Base-by-base conservation (phyloP, 2,329 filamentous ascomycete genomes). In the Trichophyton equinum region DNA sequence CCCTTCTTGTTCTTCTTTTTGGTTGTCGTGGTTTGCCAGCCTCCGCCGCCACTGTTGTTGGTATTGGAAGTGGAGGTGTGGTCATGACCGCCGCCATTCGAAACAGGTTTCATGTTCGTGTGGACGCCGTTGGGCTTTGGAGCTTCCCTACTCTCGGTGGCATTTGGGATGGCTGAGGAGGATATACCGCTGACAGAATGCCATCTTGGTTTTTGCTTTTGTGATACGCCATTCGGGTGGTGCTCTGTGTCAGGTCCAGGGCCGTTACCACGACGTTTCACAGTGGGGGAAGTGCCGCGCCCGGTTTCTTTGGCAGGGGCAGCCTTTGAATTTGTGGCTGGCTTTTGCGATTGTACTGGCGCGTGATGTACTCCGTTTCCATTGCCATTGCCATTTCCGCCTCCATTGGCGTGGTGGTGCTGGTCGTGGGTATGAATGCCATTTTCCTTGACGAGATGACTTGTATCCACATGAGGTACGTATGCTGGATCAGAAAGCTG, bases 1-100 rank as follows among this genome's bases (percentile, higher is more conserved):
- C 67, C 70, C 63, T 71, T 72, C 62, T 73, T 74, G 60, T 75
- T 69, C 65, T 73, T 77, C 64, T 73, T 76, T 66, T 76, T 77
- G 8, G 20, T 18, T 18, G 73, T 75, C 33, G 65, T 67, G 2
- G 72, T 77, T 65, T 78, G 75, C 76, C 76, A 78, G 59, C 72
- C 71, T 56, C 68, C 63, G 55, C 62, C 65, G 36, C 63, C 40
- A 59, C 67, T 68, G n/a, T 62, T 40, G 40, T 27, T 33, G 30
- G 62, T 49, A 58, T 62, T 58, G 57, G 46, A 9, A 15, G 58
- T 47, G 33, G 42, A 22, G 44, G 18, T 33, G 38, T 70, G 70
- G 9, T 15, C 55, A 18, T 72, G 70, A 4, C 63, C 61, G 40
- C 36, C 5, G 53, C 40, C 51, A 15, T 53, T 53, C 27, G 60